Base-by-base conservation (phyloP, 2,329 filamentous ascomycete species). In the Gnomoniopsis sp. region DNA sequence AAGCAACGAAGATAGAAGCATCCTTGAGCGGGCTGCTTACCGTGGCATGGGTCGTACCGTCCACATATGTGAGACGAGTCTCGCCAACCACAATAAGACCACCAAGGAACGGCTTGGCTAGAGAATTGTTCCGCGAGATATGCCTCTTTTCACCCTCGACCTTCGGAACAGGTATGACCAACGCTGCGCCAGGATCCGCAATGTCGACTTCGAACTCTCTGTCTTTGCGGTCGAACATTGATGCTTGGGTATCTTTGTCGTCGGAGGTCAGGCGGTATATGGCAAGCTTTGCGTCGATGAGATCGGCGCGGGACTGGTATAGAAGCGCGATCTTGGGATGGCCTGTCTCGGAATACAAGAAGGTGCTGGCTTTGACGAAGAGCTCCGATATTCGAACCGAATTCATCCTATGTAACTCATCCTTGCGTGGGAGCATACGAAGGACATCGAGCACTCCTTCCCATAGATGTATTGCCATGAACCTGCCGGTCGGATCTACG, bases 1-100 rank as follows among this genome's bases (percentile, higher is more conserved):
- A 99, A 2, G 91, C 87, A n/a, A 95, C 88, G 66, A 96, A 98
- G 38, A 96, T 88, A 2, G 89, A 91, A 0, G 92, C 84, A 58
- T 93, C 87, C 1, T 85, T 79, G 2, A 97, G 74, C 0, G 80
- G 76, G 10, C 86, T 81, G 19, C 87, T 84, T 14, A 91, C 81
- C 14, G 81, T 81, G 36, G 86, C 82, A 62, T 88, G 87, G 21
- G 81, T 90, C 36, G 89, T 81, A 61, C 91, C 90, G 67, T 96
- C 90, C 60, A 95, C 87, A 70, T 98, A 98, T 10, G 88, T 85
- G 59, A 99, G 83, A 2, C 87, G 86, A 0, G 90, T 96, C 74
- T 93, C 90, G 21, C 90, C 89, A 8, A 93, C 80, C 2, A 93
- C 83, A 46, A 95, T 78, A 3, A 93, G 73, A 6, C 90, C 90